Conservation (phyloP, 345 rosid genomes). For the Zanthoxylum bungeanum region DNA sequence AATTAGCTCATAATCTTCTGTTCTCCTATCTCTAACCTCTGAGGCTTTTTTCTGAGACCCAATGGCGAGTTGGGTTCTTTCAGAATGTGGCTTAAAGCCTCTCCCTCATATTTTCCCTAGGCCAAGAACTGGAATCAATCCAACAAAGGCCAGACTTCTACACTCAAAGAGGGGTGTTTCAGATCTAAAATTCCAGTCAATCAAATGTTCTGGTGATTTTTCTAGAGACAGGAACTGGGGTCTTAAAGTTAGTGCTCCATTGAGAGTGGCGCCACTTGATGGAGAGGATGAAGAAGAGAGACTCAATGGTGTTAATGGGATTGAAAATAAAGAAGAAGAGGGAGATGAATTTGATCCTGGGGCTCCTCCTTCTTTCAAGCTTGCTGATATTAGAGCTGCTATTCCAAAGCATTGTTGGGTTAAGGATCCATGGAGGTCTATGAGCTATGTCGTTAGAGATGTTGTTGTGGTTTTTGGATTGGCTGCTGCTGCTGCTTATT, state of each 20-base stretch:
- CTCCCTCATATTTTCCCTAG: conserved; percentile 46
- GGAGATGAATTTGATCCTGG: conserved; percentile 23
- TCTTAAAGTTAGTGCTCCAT: conserved; percentile 44
- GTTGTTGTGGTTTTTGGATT: conserved; percentile 39
- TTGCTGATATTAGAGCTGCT: conserved; percentile 46
- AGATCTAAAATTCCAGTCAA: conserved; percentile 21
- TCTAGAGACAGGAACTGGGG: conserved; percentile 36
- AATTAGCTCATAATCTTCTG: neutral
- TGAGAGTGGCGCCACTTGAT: conserved; percentile 15
- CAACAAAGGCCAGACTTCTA: conserved; percentile 26
- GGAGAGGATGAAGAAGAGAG: conserved; percentile 26
- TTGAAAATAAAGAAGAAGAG: conserved; percentile 15
- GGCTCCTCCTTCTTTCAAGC: conserved; percentile 44
- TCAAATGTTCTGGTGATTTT: conserved; percentile 14
- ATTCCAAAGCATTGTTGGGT: conserved; percentile 65
- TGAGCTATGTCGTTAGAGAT: conserved; percentile 52
- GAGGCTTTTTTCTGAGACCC: conserved; percentile 9
- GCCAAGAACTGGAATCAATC: conserved; percentile 40
- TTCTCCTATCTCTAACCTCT: conserved; percentile 12
- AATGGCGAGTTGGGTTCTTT: conserved; percentile 71
- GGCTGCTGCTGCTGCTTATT: conserved; percentile 42
- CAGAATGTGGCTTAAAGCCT: conserved; percentile 76
- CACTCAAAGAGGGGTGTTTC: conserved; percentile 6
- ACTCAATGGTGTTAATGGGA: conserved; percentile 1
- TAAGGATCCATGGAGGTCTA: conserved; percentile 49